phyloP scores from a whole-genome alignment of 2,329 filamentous ascomycete genomes.

The Talaromyces sp. region DNA sequence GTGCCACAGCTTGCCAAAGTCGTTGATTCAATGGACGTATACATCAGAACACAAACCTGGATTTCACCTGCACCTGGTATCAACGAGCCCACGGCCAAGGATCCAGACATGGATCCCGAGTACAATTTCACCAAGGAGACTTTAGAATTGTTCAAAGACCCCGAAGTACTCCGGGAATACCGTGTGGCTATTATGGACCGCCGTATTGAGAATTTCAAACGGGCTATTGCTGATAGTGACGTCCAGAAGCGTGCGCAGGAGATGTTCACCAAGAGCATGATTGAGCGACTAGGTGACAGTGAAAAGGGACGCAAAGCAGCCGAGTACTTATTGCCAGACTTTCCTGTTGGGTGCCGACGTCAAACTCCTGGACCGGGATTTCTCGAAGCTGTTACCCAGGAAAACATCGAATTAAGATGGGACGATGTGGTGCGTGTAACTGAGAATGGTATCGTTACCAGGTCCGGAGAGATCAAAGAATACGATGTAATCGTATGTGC shows the following conservation, averaged over 20 bases:
- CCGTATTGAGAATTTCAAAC: conserved; percentile 11
- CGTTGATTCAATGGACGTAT: conserved; percentile 10
- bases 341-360: not conserved
- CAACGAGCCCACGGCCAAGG: conserved; percentile 11
- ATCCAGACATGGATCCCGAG: conserved; percentile 3
- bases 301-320: not conserved
- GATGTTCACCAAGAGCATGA: not conserved
- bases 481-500: conserved; percentile 28
- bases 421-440: not conserved
- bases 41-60: conserved; percentile 13
- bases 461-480: not conserved
- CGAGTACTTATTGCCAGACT: not conserved
- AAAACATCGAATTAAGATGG: not conserved
- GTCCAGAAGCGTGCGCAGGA: not conserved
- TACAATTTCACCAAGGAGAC: not conserved
- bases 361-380: not conserved
- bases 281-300: not conserved
- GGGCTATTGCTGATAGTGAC: conserved; percentile 10
- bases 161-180: conserved; percentile 6
- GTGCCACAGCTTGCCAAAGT: not conserved
- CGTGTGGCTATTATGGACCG: conserved; percentile 12
- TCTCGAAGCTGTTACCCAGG: not conserved
- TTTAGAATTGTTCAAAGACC: conserved; percentile 7
- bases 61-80: conserved; percentile 13
- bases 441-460: not conserved